Conservation (phyloP, 1,284 basidiomycete genomes). For the Pholiota adiposa region DNA sequence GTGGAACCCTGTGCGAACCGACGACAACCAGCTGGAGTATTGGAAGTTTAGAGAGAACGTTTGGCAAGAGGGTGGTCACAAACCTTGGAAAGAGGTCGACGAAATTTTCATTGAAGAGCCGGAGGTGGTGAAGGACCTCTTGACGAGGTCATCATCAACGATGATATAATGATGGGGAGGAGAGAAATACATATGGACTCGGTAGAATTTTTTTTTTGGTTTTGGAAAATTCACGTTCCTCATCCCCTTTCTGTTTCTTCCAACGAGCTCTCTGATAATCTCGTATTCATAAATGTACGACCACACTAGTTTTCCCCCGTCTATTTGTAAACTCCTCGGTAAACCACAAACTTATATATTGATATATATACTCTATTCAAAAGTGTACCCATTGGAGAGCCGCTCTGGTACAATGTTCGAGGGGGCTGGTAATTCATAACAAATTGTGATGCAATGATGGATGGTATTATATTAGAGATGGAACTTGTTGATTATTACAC, state of each 20-base stretch:
- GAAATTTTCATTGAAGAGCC: conserved; percentile 80
- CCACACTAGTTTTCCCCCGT: neutral
- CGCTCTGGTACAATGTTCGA: too few species aligned
- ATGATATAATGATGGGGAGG: neutral
- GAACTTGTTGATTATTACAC: too few species aligned
- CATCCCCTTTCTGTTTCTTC: neutral
- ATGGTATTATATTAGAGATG: too few species aligned
- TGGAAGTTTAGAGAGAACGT: conserved; percentile 82
- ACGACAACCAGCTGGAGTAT: conserved; percentile 70
- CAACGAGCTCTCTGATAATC: neutral
- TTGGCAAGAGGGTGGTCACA: conserved; percentile 46
- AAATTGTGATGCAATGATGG: too few species aligned
- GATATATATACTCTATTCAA: too few species aligned
- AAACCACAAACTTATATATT: neutral
- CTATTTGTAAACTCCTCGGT: neutral
- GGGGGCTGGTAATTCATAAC: too few species aligned
- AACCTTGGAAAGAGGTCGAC: conserved; percentile 73
- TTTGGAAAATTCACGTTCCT: neutral
- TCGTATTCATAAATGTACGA: neutral
- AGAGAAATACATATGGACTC: neutral
- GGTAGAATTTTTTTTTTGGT: neutral
- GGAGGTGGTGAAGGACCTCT: conserved; percentile 27
- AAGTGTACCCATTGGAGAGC: too few species aligned
- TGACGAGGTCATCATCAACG: conserved; percentile 3
- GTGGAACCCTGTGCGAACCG: conserved; percentile 71